A percentile compares a stretch with the other conserved stretches of the same genome.
Evolutionary conservation across 2,329 filamentous ascomycete species (phyloP).

Genomic region (Diplodia intermedia): DNA sequence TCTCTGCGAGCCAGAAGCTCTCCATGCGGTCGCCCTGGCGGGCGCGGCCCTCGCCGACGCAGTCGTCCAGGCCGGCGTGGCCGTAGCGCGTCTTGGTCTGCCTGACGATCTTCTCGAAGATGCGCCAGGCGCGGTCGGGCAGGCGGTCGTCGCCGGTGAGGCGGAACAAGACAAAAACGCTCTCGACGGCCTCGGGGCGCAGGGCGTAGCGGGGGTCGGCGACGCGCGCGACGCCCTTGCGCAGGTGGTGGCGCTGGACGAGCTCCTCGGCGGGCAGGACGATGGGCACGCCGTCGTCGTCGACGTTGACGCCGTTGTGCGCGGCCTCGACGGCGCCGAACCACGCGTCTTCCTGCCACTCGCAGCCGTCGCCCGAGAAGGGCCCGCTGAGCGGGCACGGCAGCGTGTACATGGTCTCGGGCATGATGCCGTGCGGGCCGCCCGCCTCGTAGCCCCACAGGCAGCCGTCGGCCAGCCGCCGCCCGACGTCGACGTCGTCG

Average conservation of each 20-base stretch:
- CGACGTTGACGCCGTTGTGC: slow-evolving; percentile 41
- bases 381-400: slow-evolving; percentile 51
- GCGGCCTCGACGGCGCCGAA: slow-evolving; percentile 60
- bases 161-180: slow-evolving; percentile 61
- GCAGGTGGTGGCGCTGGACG: slow-evolving; percentile 1
- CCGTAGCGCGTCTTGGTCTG: slow-evolving; percentile 54
- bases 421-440: slow-evolving; percentile 66
- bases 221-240: slow-evolving; percentile 29
- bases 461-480: slow-evolving; percentile 65
- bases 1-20: slow-evolving; percentile 59
- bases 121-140: slow-evolving; percentile 57
- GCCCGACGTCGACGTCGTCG: slow-evolving; percentile 61
- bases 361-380: slow-evolving; percentile 48
- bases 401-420: slow-evolving; percentile 62
- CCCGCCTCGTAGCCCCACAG: slow-evolving; percentile 65
- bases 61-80: slow-evolving; percentile 54
- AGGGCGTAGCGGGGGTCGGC: slow-evolving; percentile 25
- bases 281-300: neutral
- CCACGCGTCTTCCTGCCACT: slow-evolving; percentile 64
- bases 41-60: slow-evolving; percentile 46
- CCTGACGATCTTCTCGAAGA: slow-evolving; percentile 55
- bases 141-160: slow-evolving; percentile 57
- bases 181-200: slow-evolving; percentile 65
- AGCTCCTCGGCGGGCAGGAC: neutral
- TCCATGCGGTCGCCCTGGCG: slow-evolving; percentile 55